Evolutionary conservation across 1,139 yeast species (phyloP).

Genomic region (Kurtzmaniella natalensis): DNA sequence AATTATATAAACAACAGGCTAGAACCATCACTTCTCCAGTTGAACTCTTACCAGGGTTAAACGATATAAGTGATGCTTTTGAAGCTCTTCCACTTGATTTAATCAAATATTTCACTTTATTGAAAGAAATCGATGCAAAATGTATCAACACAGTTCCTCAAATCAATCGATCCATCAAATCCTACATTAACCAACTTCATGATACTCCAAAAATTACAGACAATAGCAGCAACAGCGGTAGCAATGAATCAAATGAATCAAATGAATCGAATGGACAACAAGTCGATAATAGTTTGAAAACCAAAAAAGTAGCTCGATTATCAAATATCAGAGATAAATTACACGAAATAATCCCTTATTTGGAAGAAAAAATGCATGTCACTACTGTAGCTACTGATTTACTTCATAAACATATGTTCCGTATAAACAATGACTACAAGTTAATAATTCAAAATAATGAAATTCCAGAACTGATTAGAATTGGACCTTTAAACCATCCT

Average conservation of each 20-base stretch:
- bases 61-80: conserved; percentile 86
- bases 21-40: conserved; percentile 30
- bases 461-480: conserved; percentile 58
- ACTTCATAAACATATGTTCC: conserved; percentile 59
- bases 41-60: conserved; percentile 76
- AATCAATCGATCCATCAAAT: conserved; percentile 53
- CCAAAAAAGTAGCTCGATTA: conserved; percentile 14
- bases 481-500: conserved; percentile 83
- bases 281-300: conserved; percentile 6
- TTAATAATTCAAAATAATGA: conserved; percentile 70
- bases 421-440: conserved; percentile 76
- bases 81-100: conserved; percentile 87
- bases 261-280: conserved; percentile 28
- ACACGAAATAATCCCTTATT: conserved; percentile 80
- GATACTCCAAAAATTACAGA: conserved; percentile 7
- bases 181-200: conserved; percentile 48
- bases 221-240: background rate
- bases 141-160: conserved; percentile 74
- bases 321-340: conserved; percentile 41
- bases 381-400: conserved; percentile 88
- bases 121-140: conserved; percentile 93
- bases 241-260: background rate
- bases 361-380: conserved; percentile 97
- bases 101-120: conserved; percentile 77
- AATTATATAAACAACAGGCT: conserved; percentile 32